Evolutionary conservation across 2,329 filamentous ascomycete species (phyloP), one percentile per base, ranked within the genome.

Genomic region (Pyricularia sp.): DNA sequence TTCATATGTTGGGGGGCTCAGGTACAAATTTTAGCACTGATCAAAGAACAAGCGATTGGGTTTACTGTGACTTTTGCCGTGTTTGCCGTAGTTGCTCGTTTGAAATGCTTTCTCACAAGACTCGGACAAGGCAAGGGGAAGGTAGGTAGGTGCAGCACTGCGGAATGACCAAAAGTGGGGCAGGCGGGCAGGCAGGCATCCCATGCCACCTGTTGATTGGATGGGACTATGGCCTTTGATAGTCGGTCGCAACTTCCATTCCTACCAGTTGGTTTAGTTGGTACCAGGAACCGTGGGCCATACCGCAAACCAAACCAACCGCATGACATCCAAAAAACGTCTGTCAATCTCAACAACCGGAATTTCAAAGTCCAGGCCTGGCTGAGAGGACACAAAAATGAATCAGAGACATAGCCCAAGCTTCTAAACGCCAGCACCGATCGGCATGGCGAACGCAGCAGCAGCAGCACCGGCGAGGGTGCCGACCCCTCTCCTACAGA

Each of bases 401-500:
- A 28, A 63, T 17, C 12, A 17, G 59, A 63, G 26, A 63, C 17
- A 12, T 20, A 2, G 59, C 17, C 12, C 25, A 23, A 30, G 4
- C 59, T 26, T 17, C 12, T 63, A 30, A 63, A 63, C 6, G 25
- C 59, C 59, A 28, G 25, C 59, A 28, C 59, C 25, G 25, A 63
- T 26, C 25, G 65, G 36, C 65, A 66, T 66, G 65, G 42, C 65
- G 42, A 66, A 42, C 12, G 23, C 26, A n/a, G 36, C 23, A 63
- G 55, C 55, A 58, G 31, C 31, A 59, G 61, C 59, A 20, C 63
- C 64, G 59, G 25, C 69, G 26, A 69, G 65, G 63, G 70, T 50
- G 69, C 69, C 42, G 61, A 68, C 28, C 26, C 71, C 63, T 63
- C 67, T 28, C 31, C 68, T 30, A 65, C 64, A 33, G 31, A 63